Percentiles rank a stretch among this genome's conserved stretches.
Conservation (phyloP, 164 flowering plant species). For the Pachysandra terminalis region DNA sequence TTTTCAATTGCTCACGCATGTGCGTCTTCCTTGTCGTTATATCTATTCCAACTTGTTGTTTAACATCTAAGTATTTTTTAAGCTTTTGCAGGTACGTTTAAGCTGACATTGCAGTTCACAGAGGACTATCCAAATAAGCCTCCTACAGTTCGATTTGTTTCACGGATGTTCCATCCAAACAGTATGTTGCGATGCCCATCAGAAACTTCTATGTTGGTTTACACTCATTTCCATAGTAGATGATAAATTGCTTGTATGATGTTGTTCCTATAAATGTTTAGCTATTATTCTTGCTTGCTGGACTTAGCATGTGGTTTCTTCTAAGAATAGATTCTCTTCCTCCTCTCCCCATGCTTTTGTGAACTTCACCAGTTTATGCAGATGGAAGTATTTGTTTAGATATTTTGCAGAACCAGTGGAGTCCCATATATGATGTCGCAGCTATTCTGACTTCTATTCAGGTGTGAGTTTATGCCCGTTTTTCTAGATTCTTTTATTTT, state of each 20-base stretch:
- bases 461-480: background rate
- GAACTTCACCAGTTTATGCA: background rate
- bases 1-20: background rate
- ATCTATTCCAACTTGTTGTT: background rate
- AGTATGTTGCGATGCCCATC: background rate
- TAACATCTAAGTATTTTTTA: background rate
- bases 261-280: background rate
- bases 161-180: background rate
- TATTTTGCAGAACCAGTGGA: background rate
- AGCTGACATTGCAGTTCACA: background rate
- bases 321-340: background rate
- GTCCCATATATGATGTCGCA: background rate
- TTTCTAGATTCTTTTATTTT: background rate
- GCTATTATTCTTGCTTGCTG: background rate
- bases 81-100: background rate
- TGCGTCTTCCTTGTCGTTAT: no score
- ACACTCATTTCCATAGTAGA: background rate
- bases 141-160: background rate
- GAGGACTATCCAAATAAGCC: background rate
- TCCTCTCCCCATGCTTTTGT: background rate
- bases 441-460: background rate
- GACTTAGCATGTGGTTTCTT: background rate
- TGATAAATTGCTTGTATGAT: background rate
- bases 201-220: background rate
- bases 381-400: background rate